Evolutionary conservation across 805 yeast species (phyloP), one percentile per base, ranked within the genome.

Genomic region (Candida ponderosae): DNA sequence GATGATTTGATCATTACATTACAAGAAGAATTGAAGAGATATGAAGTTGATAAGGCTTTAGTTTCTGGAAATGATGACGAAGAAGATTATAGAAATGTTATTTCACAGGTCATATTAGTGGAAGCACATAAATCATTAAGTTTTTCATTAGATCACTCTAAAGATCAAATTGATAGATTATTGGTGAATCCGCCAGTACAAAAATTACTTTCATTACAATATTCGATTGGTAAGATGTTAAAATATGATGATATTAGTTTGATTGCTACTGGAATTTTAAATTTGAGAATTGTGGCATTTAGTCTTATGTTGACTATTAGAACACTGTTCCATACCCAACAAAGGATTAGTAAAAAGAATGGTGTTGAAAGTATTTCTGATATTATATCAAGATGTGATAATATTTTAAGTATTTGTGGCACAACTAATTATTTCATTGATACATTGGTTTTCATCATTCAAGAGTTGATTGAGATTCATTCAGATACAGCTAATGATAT

Each of bases 401-500:
- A 76, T 42, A 67, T 82, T 4, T 63, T 79, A 47, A 68, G 76
- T 15, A 64, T 79, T 10, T 58, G 85, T n/a, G 97, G 97, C 0
- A 74, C 82, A 29, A 76, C 83, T 8, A 75, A 86, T 48, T 90
- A 97, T 96, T 72, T 85, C 46, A 72, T 86, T 24, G 96, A 88
- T 53, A 74, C 86, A 42, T 66, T 86, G 38, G 75, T 81, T 1
- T 77, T 74, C 43, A 54, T 85, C 30, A 74, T 79, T 38, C 95
- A 89, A 56, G 95, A 90, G 45, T 58, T 82, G 26, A 51, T 80
- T 18, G 72, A 78, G 26, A 48, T 79, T 20, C 49, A 44, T 21
- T 21, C 7, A 8, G 24, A 21, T 21, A 21, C 7, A 8, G 24
- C 7, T 8, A 21, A 8, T 21, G 10, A 7, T 21, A 8, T 10